A percentile compares a stretch with the other conserved stretches of the same genome.
phyloP scores from a whole-genome alignment of 768 basidiomycete genomes.

The Phanerochaete carnosa region DNA sequence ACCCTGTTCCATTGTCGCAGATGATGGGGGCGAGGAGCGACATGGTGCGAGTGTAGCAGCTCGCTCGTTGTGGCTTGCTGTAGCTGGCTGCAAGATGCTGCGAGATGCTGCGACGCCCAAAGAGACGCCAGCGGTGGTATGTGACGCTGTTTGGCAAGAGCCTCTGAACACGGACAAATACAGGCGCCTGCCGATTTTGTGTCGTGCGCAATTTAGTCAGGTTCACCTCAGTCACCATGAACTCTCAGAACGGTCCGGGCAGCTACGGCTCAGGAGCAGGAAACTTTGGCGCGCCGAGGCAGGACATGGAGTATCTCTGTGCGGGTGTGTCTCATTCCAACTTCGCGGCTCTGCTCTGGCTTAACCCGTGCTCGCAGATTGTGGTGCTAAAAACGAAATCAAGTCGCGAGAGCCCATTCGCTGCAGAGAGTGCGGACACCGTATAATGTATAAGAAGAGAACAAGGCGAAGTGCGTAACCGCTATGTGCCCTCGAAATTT shows the following conservation, averaged over 20 bases:
- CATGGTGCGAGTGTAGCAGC: conserved; percentile 42
- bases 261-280: neutral
- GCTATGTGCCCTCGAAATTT: neutral
- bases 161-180: conserved; percentile 17
- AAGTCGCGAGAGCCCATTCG: conserved; percentile 90
- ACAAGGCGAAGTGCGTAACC: conserved; percentile 80
- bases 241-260: conserved; percentile 4
- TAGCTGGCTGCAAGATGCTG: neutral
- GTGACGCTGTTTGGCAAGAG: conserved; percentile 11
- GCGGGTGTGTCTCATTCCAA: conserved; percentile 51
- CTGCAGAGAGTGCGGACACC: conserved; percentile 94
- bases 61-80: conserved; percentile 1
- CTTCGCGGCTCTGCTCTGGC: too few relatives aligned
- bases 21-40: conserved; percentile 90
- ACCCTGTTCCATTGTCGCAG: conserved; percentile 97
- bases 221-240: conserved; percentile 10
- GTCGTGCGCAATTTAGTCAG: neutral
- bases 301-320: conserved; percentile 83
- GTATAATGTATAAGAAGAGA: conserved; percentile 98
- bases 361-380: conserved; percentile 45
- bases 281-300: conserved; percentile 21
- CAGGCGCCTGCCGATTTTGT: neutral
- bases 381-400: conserved; percentile 90
- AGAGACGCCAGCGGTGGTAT: conserved; percentile 6
- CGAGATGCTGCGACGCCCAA: conserved; percentile 3